These are phyloP conservation scores for Neurospora sp. DNA, from an alignment of 2,329 filamentous ascomycete genomes.

Conservation along the genomic window DNA sequence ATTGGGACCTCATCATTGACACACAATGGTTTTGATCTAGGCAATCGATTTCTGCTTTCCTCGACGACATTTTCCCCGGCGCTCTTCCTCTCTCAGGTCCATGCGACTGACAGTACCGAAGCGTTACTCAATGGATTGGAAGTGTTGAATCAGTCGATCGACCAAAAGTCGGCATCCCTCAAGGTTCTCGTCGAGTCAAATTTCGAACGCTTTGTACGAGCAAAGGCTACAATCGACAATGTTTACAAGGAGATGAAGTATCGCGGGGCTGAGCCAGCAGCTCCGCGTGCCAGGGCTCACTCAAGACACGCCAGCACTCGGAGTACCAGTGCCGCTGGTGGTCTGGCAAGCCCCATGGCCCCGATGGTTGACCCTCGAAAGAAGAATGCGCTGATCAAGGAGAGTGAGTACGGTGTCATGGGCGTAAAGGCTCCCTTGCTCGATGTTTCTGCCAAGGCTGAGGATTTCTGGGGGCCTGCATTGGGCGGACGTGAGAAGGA, in stretches of 20 bases:
- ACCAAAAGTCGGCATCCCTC: constrained; percentile 92
- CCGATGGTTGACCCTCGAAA: constrained; percentile 47
- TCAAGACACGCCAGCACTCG: constrained; percentile 59
- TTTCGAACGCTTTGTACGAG: constrained; percentile 94
- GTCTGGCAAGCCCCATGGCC: constrained; percentile 26
- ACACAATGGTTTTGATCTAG: constrained; percentile 28
- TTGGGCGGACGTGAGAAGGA: constrained; percentile 86
- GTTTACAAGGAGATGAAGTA: constrained; percentile 98
- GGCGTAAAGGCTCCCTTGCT: constrained; percentile 82
- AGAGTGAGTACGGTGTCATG: constrained; percentile 81
- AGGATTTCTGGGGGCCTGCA: constrained; percentile 95
- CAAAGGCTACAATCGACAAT: constrained; percentile 96
- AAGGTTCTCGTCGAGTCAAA: constrained; percentile 96
- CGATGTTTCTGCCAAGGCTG: constrained; percentile 86
- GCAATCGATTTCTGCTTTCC: constrained; percentile 88
- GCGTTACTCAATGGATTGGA: constrained; percentile 73
- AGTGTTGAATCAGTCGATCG: constrained; percentile 80
- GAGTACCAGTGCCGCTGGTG: constrained; percentile 33
- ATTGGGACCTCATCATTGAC: constrained; percentile 4
- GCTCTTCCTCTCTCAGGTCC: constrained; percentile 84
- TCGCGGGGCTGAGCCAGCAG: constrained; percentile 44
- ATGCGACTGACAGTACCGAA: constrained; percentile 75
- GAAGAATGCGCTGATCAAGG: constrained; percentile 86
- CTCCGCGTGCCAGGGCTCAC: constrained; percentile 37
- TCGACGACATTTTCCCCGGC: constrained; percentile 92